Evolutionary conservation across 345 rosid species (phyloP).

Genomic region (Alliaria petiolata): DNA sequence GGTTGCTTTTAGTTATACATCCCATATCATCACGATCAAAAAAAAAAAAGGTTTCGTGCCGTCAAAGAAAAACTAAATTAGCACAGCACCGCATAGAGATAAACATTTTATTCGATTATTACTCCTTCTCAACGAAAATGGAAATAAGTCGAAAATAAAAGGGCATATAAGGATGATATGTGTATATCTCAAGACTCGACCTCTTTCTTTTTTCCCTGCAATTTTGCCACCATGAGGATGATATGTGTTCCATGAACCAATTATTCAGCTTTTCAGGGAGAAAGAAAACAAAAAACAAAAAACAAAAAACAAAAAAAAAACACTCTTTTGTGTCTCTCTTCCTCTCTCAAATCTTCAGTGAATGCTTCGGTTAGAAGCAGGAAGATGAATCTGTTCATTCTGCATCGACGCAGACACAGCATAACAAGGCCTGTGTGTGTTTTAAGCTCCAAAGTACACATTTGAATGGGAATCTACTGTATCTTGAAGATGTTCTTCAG

Average conservation of each 20-base stretch:
- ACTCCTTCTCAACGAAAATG: slow-evolving; percentile 8
- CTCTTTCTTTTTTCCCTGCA: slow-evolving; percentile 23
- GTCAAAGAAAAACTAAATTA: background rate
- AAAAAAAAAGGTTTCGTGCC: background rate
- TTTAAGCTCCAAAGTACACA: slow-evolving; percentile 10
- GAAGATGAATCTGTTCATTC: slow-evolving; percentile 12
- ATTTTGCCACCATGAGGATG: background rate
- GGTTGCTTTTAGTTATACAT: slow-evolving; percentile 11
- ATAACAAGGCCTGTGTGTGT: slow-evolving; percentile 13
- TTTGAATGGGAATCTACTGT: slow-evolving; percentile 34
- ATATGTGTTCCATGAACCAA: slow-evolving; percentile 12
- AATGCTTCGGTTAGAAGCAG: background rate
- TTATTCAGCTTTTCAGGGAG: slow-evolving; percentile 23
- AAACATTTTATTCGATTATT: background rate
- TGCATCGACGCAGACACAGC: slow-evolving; percentile 23
- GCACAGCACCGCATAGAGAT: no score
- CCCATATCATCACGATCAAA: background rate
- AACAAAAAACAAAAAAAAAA: background rate
- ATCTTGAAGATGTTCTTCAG: slow-evolving; percentile 77
- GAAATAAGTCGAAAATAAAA: background rate
- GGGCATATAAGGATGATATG: background rate
- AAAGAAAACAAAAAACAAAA: background rate
- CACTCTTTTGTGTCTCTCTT: slow-evolving; percentile 5
- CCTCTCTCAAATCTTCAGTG: slow-evolving; percentile 19
- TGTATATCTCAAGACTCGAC: slow-evolving; percentile 19